phyloP scores from a whole-genome alignment of 2,329 filamentous ascomycete species.

The Myriosclerotinia curreyana region DNA sequence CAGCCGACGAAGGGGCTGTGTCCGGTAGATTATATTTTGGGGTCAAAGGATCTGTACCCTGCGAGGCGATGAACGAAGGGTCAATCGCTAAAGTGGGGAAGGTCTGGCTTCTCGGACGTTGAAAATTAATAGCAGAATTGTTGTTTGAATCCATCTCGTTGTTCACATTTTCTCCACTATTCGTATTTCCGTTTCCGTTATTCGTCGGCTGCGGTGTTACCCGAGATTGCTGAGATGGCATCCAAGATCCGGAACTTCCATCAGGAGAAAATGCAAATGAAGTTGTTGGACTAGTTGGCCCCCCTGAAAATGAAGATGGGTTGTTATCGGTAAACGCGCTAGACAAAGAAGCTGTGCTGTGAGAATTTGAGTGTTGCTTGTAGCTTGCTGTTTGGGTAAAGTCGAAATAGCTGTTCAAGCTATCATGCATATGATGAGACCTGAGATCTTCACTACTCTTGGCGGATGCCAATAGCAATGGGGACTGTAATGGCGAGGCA shows the following conservation, averaged over 20 bases:
- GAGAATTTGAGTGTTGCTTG: conserved; percentile 64
- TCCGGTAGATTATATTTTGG: conserved; percentile 48
- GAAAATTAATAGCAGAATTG: conserved; percentile 47
- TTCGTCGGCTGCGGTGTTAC: conserved; percentile 40
- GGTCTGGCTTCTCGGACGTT: conserved; percentile 81
- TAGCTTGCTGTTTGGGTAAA: conserved; percentile 50
- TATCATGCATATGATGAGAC: conserved; percentile 43
- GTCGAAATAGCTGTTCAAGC: conserved; percentile 56
- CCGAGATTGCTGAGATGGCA: conserved; percentile 50
- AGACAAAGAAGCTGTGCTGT: conserved; percentile 63
- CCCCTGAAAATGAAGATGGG: conserved; percentile 66
- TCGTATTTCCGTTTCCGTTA: conserved; percentile 4
- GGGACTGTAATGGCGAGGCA: conserved; percentile 65
- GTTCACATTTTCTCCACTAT: conserved; percentile 11
- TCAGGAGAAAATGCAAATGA: conserved; percentile 76
- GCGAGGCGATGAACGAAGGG: conserved; percentile 49
- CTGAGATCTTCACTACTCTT: conserved; percentile 65
- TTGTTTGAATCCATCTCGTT: conserved; percentile 16
- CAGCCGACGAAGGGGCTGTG: conserved; percentile 43
- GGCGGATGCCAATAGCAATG: conserved; percentile 67
- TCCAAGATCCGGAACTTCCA: conserved; percentile 64
- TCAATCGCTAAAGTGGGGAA: conserved; percentile 71
- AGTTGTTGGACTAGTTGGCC: conserved; percentile 69
- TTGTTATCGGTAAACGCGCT: conserved; percentile 64
- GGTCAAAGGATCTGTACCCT: conserved; percentile 52